phyloP scores from a whole-genome alignment of 1,284 basidiomycete genomes.

The Ustilago curta region DNA sequence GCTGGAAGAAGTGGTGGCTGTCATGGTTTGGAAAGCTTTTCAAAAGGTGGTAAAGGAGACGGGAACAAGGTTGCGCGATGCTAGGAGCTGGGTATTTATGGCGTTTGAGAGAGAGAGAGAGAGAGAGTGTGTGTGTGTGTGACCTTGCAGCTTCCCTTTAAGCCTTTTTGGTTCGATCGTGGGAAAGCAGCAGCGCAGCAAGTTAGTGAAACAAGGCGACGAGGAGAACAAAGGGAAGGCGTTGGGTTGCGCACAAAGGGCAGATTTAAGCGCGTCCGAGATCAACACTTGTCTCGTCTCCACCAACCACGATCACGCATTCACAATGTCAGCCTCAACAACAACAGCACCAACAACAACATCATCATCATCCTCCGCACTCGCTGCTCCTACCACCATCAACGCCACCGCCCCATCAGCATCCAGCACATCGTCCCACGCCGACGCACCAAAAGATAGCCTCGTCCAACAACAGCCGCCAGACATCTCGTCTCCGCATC shows the following conservation, averaged over 20 bases:
- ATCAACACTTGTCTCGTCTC: constrained; percentile 19
- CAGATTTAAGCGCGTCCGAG: constrained; percentile 9
- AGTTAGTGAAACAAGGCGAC: neutral
- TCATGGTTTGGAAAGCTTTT: constrained; percentile 12
- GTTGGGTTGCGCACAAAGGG: constrained; percentile 9
- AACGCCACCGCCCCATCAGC: constrained; percentile 6
- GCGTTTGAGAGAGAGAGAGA: too few relatives aligned
- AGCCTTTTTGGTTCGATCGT: neutral
- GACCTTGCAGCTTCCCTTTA: neutral
- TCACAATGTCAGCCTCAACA: constrained; percentile 6
- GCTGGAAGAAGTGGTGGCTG: constrained; percentile 14
- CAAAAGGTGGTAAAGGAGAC: neutral
- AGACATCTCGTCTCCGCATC: constrained; percentile 62
- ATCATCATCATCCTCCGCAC: constrained; percentile 4
- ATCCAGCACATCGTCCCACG: constrained; percentile 11
- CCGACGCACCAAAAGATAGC: neutral
- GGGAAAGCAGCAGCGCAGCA: constrained; percentile 3
- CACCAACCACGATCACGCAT: constrained; percentile 2
- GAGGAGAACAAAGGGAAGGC: neutral
- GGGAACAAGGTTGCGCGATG: neutral
- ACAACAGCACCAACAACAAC: constrained; percentile 6
- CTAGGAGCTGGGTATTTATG: neutral
- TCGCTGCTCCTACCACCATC: neutral
- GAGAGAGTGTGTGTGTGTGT: too few relatives aligned
- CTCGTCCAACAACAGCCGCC: constrained; percentile 8